These are phyloP conservation scores for Boletus bicolor DNA, from an alignment of 768 basidiomycete genomes.

Conservation along the genomic window DNA sequence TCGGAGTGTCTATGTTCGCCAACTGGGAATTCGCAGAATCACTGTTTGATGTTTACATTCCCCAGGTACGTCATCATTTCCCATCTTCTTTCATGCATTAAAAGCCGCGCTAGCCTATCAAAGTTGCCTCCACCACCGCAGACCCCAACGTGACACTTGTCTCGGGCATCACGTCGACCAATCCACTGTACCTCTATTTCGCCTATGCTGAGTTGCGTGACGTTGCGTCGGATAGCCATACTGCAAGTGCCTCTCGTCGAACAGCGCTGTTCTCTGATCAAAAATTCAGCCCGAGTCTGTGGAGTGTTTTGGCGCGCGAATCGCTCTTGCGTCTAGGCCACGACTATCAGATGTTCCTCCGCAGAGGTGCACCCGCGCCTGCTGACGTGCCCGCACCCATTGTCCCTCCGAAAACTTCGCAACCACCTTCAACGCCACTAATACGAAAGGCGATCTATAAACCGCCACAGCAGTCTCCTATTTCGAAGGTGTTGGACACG, in stretches of 20 bases:
- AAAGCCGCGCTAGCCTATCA: slow-evolving; percentile 40
- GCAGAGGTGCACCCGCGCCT: slow-evolving; percentile 45
- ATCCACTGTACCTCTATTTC: slow-evolving; percentile 54
- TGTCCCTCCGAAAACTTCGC: slow-evolving; percentile 25
- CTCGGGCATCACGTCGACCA: slow-evolving; percentile 58
- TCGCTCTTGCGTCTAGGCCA: slow-evolving; percentile 57
- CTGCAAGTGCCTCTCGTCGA: slow-evolving; percentile 43
- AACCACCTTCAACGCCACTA: slow-evolving; percentile 35
- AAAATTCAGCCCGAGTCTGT: slow-evolving; percentile 60
- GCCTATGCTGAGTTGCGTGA: slow-evolving; percentile 63
- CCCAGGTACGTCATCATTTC: slow-evolving; percentile 41
- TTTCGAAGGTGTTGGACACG: slow-evolving; percentile 50
- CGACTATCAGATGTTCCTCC: slow-evolving; percentile 66
- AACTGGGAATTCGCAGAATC: slow-evolving; percentile 64
- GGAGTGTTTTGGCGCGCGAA: slow-evolving; percentile 58
- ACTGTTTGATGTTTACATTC: slow-evolving; percentile 56
- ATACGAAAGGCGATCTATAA: slow-evolving; percentile 42
- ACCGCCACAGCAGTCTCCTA: slow-evolving; percentile 44
- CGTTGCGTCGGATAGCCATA: slow-evolving; percentile 44
- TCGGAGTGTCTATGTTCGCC: slow-evolving; percentile 50
- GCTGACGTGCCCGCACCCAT: slow-evolving; percentile 21
- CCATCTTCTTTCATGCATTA: neutral
- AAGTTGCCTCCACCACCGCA: slow-evolving; percentile 41
- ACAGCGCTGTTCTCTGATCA: slow-evolving; percentile 65
- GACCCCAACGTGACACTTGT: slow-evolving; percentile 57